phyloP scores from a whole-genome alignment of 2,329 filamentous ascomycete genomes.

The Fusarium haematococcum region DNA sequence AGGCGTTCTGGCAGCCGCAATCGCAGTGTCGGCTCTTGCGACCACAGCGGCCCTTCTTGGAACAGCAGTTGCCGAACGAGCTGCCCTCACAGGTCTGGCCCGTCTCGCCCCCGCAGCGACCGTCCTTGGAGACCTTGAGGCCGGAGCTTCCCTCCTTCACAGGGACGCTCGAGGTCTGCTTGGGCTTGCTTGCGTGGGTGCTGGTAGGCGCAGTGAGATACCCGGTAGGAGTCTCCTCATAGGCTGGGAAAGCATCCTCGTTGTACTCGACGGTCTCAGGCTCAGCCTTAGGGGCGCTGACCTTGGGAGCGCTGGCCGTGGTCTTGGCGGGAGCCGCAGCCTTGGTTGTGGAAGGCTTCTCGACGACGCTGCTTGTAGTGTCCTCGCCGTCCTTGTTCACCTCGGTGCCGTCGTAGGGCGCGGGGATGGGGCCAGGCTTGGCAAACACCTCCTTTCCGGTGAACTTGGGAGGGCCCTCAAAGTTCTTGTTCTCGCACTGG shows the following conservation, averaged over 20 bases:
- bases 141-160: conserved; percentile 13
- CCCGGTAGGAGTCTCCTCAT: conserved; percentile 25
- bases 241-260: conserved; percentile 10
- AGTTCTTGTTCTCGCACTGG: conserved; percentile 57
- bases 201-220: conserved; percentile 10
- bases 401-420: conserved; percentile 41
- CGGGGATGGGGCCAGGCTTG: conserved; percentile 50
- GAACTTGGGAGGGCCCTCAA: conserved; percentile 61
- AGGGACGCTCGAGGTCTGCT: conserved; percentile 28
- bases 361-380: conserved; percentile 11
- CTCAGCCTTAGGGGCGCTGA: conserved; percentile 10
- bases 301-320: conserved; percentile 16
- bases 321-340: conserved; percentile 14
- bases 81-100: conserved; percentile 57
- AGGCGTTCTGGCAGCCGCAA: conserved; percentile 51
- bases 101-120: conserved; percentile 54
- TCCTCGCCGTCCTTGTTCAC: conserved; percentile 25
- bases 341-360: conserved; percentile 10
- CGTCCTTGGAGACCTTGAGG: conserved; percentile 52
- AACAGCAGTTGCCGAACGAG: conserved; percentile 58
- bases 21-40: conserved; percentile 51
- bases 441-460: conserved; percentile 50
- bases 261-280: conserved; percentile 22
- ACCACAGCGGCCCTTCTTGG: conserved; percentile 54
- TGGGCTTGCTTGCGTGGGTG: conserved; percentile 17